Evolutionary conservation across 257 asterid genomes (phyloP).

Genomic region (Catharanthus roseus): DNA sequence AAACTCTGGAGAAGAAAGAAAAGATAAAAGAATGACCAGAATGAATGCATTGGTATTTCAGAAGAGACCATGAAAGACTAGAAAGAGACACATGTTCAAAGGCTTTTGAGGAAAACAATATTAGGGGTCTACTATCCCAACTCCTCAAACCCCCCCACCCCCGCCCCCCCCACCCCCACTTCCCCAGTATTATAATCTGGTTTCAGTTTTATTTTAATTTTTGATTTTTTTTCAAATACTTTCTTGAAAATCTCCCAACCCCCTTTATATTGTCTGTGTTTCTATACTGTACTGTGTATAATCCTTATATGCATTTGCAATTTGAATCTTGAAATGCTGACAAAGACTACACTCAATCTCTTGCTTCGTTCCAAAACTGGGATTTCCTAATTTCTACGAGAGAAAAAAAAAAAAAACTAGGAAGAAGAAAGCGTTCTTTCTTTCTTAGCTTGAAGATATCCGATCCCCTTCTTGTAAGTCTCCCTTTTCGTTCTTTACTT

Average conservation of each 20-base stretch:
- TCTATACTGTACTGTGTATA: constrained; percentile 10
- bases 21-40: not conserved
- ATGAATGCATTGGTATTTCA: not conserved
- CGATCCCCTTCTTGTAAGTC: constrained; percentile 93
- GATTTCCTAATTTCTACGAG: constrained; percentile 17
- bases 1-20: not conserved
- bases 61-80: constrained; percentile 14
- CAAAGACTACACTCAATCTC: constrained; percentile 54
- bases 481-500: constrained; percentile 32
- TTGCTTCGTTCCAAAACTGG: constrained; percentile 43
- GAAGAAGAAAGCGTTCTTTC: constrained; percentile 20
- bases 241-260: not conserved
- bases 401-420: constrained; percentile 25
- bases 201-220: too few relatives aligned
- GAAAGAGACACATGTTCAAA: constrained; percentile 11
- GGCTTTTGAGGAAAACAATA: not conserved
- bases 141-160: too few relatives aligned
- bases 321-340: constrained; percentile 43
- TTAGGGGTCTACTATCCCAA: not conserved
- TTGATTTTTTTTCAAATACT: not conserved
- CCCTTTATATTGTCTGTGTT: not conserved
- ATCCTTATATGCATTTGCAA: constrained; percentile 19
- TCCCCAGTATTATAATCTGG: not conserved
- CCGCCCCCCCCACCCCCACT: constrained; percentile 14
- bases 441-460: constrained; percentile 82